A percentile compares a stretch with the other conserved stretches of the same genome.
These are phyloP conservation scores for Wickerhamomyces ciferrii DNA, from an alignment of 805 yeast species.

Conservation along the genomic window DNA sequence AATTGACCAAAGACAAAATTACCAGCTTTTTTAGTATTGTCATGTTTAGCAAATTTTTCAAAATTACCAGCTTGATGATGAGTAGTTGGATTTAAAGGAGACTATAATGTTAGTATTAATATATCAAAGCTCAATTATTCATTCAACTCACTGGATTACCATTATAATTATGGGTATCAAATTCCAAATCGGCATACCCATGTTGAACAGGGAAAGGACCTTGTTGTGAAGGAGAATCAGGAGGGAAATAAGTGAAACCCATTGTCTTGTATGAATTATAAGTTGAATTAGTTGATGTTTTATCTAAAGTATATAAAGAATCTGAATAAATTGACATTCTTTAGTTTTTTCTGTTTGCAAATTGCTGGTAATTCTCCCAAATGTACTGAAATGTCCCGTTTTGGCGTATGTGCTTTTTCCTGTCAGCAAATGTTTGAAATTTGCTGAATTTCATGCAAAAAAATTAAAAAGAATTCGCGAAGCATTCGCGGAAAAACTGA, in stretches of 20 bases:
- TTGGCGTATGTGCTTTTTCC: no score
- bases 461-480: no score
- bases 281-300: neutral
- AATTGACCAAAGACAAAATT: slow-evolving; percentile 9
- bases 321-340: neutral
- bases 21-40: slow-evolving; percentile 22
- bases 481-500: no score
- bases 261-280: neutral
- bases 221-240: slow-evolving; percentile 15
- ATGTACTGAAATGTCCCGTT: no score
- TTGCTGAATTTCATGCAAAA: no score
- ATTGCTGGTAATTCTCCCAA: no score
- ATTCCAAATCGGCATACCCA: slow-evolving; percentile 14
- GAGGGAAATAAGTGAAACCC: slow-evolving; percentile 14
- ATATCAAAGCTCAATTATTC: no score
- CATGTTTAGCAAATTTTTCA: slow-evolving; percentile 16
- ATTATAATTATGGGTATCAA: slow-evolving; percentile 8
- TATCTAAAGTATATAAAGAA: neutral
- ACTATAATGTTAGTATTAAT: neutral
- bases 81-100: slow-evolving; percentile 15
- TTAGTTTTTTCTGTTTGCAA: no score
- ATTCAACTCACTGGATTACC: slow-evolving; percentile 8
- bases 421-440: no score
- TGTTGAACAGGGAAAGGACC: slow-evolving; percentile 18
- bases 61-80: slow-evolving; percentile 7